Conservation (phyloP, 208 protist species). For the Trypanosoma scelopori region DNA sequence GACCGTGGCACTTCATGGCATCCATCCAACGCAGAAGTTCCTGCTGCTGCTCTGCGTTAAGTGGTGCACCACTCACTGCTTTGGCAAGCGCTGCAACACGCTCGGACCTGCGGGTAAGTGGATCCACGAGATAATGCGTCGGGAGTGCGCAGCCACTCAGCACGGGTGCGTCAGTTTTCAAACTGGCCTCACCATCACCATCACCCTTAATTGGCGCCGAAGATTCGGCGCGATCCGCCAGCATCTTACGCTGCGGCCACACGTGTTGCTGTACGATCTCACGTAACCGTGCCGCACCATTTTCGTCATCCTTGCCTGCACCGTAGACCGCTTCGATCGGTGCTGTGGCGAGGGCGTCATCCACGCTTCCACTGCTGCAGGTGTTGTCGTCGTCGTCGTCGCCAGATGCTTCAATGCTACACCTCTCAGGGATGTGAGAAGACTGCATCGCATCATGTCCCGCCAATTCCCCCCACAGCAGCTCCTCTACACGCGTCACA, state of each 20-base stretch:
- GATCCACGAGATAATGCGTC: constrained; percentile 55
- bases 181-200: neutral
- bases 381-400: constrained; percentile 7
- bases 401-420: constrained; percentile 21
- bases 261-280: constrained; percentile 63
- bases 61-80: constrained; percentile 1
- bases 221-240: neutral
- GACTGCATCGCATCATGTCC: neutral
- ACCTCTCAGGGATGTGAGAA: neutral
- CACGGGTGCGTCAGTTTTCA: neutral
- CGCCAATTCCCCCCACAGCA: neutral
- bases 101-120: constrained; percentile 47
- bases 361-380: constrained; percentile 1
- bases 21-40: constrained; percentile 63
- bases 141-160: constrained; percentile 44
- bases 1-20: constrained; percentile 62
- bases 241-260: constrained; percentile 39
- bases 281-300: constrained; percentile 35
- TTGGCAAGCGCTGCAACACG: constrained; percentile 33
- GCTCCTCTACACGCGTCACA: constrained; percentile 2
- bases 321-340: constrained; percentile 47
- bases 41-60: constrained; percentile 9
- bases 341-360: neutral
- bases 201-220: neutral
- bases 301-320: constrained; percentile 13